These are phyloP conservation scores for Salvia hispanica DNA, from an alignment of 257 asterid species.

Conservation along the genomic window DNA sequence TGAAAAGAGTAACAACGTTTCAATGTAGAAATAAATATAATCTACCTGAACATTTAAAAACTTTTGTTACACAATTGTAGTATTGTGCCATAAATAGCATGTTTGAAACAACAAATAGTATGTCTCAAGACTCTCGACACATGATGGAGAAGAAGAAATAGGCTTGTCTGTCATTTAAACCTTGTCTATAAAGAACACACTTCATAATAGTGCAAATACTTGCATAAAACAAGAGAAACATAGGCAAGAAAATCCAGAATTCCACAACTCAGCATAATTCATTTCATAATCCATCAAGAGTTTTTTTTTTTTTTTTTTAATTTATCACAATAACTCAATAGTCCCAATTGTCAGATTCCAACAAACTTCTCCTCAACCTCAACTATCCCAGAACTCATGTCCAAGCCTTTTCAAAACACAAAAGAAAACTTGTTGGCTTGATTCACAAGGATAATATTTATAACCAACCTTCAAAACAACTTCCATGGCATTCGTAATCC, in stretches of 20 bases:
- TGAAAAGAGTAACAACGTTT: conserved; percentile 38
- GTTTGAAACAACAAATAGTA: not conserved
- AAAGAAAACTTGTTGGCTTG: not conserved
- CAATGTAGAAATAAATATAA: conserved; percentile 11
- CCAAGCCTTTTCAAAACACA: conserved; percentile 10
- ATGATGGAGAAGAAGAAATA: not conserved
- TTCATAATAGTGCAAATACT: conserved; percentile 11
- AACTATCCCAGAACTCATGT: conserved; percentile 24
- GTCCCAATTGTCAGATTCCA: conserved; percentile 9
- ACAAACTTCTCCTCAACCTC: conserved; percentile 12
- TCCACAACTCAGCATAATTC: conserved; percentile 11
- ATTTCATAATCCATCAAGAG: conserved; percentile 10
- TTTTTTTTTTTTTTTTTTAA: too few species aligned
- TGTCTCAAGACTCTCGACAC: not conserved
- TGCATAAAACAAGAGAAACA: conserved; percentile 2
- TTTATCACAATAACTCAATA: conserved; percentile 11
- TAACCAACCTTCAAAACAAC: conserved; percentile 79
- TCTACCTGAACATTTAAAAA: not conserved
- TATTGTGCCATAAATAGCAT: not conserved
- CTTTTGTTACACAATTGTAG: not conserved
- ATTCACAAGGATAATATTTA: conserved; percentile 15
- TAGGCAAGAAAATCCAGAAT: not conserved
- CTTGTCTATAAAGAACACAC: conserved; percentile 15
- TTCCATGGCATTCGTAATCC: conserved; percentile 92
- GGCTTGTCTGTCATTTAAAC: conserved; percentile 21